phyloP scores from a whole-genome alignment of 352 stramenopile species.

The Aphanomyces stellatus region DNA sequence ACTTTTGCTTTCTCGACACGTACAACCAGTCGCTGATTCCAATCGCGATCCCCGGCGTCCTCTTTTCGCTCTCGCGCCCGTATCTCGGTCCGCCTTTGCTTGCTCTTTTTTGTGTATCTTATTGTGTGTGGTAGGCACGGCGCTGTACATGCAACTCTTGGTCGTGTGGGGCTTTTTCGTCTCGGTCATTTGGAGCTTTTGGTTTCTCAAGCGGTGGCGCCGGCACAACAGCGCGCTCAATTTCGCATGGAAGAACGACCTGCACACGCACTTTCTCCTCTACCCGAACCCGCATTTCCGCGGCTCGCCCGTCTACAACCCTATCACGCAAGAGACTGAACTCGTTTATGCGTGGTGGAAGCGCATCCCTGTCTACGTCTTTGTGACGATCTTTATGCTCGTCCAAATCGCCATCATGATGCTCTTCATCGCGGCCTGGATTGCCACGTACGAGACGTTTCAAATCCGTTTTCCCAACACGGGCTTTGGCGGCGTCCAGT shows the following conservation, averaged over 20 bases:
- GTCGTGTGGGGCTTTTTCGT: slow-evolving; percentile 76
- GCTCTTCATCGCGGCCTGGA: slow-evolving; percentile 74
- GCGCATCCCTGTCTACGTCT: slow-evolving; percentile 60
- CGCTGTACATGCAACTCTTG: slow-evolving; percentile 68
- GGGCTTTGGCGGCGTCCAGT: slow-evolving; percentile 64
- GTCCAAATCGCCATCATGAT: slow-evolving; percentile 82
- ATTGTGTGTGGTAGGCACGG: slow-evolving; percentile 41
- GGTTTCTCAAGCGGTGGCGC: slow-evolving; percentile 77
- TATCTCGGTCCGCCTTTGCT: neutral
- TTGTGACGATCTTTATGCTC: slow-evolving; percentile 55
- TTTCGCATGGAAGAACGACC: slow-evolving; percentile 69
- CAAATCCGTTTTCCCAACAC: slow-evolving; percentile 59
- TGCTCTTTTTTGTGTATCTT: slow-evolving; percentile 43
- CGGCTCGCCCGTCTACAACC: slow-evolving; percentile 46
- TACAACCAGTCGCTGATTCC: slow-evolving; percentile 74
- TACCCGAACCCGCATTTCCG: slow-evolving; percentile 68
- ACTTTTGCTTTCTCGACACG: slow-evolving; percentile 79
- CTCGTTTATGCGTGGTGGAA: slow-evolving; percentile 70
- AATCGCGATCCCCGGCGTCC: slow-evolving; percentile 45
- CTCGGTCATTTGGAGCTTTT: slow-evolving; percentile 72
- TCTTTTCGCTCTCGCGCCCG: slow-evolving; percentile 1
- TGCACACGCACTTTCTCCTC: slow-evolving; percentile 54
- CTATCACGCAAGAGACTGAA: slow-evolving; percentile 49
- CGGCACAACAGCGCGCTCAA: slow-evolving; percentile 70
- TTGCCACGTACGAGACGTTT: slow-evolving; percentile 67